Base-by-base conservation (phyloP, 306 rosid species). In the Malus sylvestris region DNA sequence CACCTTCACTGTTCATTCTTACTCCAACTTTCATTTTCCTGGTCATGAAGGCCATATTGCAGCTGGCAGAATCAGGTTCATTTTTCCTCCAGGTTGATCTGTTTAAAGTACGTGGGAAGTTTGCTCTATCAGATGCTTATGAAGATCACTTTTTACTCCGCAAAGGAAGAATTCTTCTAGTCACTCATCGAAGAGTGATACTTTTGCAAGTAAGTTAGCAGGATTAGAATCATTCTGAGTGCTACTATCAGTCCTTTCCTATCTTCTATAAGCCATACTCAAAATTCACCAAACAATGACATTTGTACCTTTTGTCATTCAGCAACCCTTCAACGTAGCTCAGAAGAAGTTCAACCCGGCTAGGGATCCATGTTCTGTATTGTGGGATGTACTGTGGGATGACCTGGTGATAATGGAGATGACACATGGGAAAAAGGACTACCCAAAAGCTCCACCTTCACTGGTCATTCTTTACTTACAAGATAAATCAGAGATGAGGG, bases 61-160 rank as follows among this genome's bases (percentile, higher is more conserved):
- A 95, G 83, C 81, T 95, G 79, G 97, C 98, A 80, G 98, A 95
- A 88, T 95, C 97, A 15, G 97, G 97, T 70, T 95, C 97, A 67
- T 95, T 95, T 90, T 90, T 95, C 64, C 87, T 90, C 81, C 98
- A 95, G 85, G 98, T 95, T 82, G 97, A 95, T 89, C 90, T 95
- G 46, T 95, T 95, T 83, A 95, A 90, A 87, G 97, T 95, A 65
- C 98, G 98, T 13, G 98, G 98, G 42, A 95, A 95, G 85, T 95
- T 95, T 74, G 98, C 98, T 19, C 82, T 95, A 81, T 85, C 98
- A 53, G 98, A 95, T 90, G 96, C 98, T 65, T 95, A 95, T 74
- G 98, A 95, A 89, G 93, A 95, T 87, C 98, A 95, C 79, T 95
- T 90, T 83, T 76, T 92, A 85, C 89, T 95, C 71, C 97, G 91